Conservation (phyloP, 2,329 filamentous ascomycete species). For the Zymoseptoria ardabiliae region DNA sequence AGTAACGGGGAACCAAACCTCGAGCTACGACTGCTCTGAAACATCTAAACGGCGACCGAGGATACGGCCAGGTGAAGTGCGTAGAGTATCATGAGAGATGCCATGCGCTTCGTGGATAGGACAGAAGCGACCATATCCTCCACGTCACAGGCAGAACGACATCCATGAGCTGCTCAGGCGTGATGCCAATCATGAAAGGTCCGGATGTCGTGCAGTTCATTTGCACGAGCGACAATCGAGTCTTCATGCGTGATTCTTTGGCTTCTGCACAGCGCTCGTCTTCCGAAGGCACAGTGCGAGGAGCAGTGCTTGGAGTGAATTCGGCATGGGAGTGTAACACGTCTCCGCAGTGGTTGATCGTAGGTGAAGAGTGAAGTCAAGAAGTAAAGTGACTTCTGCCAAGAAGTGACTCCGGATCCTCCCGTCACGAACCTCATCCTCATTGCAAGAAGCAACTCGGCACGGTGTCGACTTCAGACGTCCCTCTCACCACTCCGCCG, state of each 20-base stretch:
- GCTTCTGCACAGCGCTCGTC: background rate
- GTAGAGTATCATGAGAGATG: background rate
- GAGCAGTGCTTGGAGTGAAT: no score
- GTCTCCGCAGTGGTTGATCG: no score
- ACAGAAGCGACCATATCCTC: background rate
- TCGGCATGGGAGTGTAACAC: no score
- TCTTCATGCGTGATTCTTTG: background rate
- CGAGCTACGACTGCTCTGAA: background rate
- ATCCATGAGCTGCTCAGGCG: background rate
- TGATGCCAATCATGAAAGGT: background rate
- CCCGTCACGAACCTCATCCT: background rate
- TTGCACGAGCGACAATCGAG: background rate
- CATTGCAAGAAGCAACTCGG: background rate
- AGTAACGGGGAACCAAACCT: background rate
- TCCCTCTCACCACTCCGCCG: conserved; percentile 4
- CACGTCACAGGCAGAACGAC: background rate
- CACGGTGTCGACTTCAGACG: background rate
- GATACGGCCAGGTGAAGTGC: background rate
- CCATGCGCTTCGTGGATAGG: background rate
- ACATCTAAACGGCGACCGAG: background rate
- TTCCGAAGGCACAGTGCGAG: background rate
- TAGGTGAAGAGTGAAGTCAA: background rate
- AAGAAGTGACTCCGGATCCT: background rate
- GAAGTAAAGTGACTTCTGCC: background rate
- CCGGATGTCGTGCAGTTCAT: background rate